phyloP scores from a whole-genome alignment of 129 eudicot genomes.

The Erigeron canadensis region DNA sequence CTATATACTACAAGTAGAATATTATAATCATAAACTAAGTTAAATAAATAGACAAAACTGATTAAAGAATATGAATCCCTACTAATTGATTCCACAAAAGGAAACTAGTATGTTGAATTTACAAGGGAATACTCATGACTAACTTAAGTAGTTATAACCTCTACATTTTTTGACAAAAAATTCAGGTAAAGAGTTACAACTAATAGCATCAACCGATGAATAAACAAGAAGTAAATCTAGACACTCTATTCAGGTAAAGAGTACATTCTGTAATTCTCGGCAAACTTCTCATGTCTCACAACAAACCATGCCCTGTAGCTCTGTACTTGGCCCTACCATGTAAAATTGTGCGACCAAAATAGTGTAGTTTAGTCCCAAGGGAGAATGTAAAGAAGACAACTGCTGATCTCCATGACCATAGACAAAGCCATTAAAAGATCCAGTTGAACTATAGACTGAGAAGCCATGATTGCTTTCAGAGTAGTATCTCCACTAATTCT shows the following conservation, averaged over 20 bases:
- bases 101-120: neutral
- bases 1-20: constrained; percentile 6
- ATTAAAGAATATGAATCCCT: constrained; percentile 14
- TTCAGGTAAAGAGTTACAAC: constrained; percentile 37
- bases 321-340: constrained; percentile 98
- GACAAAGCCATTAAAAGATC: constrained; percentile 90
- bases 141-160: constrained; percentile 70
- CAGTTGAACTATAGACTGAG: constrained; percentile 83
- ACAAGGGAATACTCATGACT: constrained; percentile 15
- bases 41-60: neutral
- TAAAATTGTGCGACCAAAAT: constrained; percentile 82
- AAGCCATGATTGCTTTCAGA: constrained; percentile 77
- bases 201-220: constrained; percentile 60
- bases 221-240: constrained; percentile 44
- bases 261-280: constrained; percentile 97
- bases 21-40: constrained; percentile 7
- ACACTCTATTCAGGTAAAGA: too few relatives aligned
- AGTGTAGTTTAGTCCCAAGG: constrained; percentile 91
- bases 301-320: constrained; percentile 99
- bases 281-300: constrained; percentile 93
- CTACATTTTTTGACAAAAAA: constrained; percentile 34
- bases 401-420: constrained; percentile 96
- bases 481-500: constrained; percentile 65
- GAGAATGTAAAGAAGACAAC: constrained; percentile 94
- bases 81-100: constrained; percentile 17